A percentile compares a stretch with the other conserved stretches of the same genome.
Conservation (phyloP, 2,329 filamentous ascomycete genomes). For the Leptosphaerulina australis region DNA sequence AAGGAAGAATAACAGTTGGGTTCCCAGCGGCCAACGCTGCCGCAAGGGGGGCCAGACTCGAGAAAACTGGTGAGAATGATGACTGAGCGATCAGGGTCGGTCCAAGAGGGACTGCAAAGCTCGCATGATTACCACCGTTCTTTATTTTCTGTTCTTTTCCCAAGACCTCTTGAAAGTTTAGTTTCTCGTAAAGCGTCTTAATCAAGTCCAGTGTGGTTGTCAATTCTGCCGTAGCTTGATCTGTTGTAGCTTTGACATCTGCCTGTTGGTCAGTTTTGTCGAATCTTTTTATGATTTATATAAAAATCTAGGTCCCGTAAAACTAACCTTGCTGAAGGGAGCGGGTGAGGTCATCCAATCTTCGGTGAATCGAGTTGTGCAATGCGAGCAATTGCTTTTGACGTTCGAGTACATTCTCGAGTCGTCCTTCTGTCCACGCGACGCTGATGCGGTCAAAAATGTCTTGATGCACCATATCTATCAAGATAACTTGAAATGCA, state of each 20-base stretch:
- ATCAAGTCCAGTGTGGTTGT: not conserved
- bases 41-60: constrained; percentile 1
- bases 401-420: not conserved
- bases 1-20: not conserved
- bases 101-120: not conserved
- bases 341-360: not conserved
- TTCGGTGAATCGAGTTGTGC: not conserved
- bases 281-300: too few species aligned
- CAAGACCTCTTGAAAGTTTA: not conserved
- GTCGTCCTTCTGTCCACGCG: not conserved
- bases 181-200: not conserved
- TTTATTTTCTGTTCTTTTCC: not conserved
- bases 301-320: too few species aligned
- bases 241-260: not conserved
- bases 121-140: not conserved
- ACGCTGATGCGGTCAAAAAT: not conserved
- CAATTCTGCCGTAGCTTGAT: not conserved
- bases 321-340: not conserved
- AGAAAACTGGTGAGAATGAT: not conserved
- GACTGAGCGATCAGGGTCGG: not conserved
- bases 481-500: not conserved
- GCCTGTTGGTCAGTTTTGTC: too few species aligned
- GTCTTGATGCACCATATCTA: not conserved
- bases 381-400: not conserved
- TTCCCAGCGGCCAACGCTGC: constrained; percentile 2